These are phyloP conservation scores for Mortierella sp. DNA, from an alignment of 371 early-diverging fungal genomes.

Conservation along the genomic window DNA sequence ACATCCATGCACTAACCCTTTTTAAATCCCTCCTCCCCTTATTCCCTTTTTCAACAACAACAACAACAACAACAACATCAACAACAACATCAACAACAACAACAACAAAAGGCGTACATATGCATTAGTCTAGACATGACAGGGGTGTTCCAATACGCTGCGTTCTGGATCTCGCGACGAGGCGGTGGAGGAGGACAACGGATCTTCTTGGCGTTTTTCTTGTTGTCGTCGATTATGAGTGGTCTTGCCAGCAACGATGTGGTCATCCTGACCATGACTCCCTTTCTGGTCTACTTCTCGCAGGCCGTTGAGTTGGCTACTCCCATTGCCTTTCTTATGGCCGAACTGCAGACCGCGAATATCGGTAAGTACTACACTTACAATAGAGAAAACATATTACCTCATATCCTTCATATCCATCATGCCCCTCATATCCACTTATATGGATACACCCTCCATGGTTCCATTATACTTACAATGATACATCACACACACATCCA, in stretches of 20 bases:
- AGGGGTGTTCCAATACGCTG: constrained; percentile 79
- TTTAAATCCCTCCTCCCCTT: background rate
- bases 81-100: background rate
- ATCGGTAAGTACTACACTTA: constrained; percentile 60
- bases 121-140: constrained; percentile 89
- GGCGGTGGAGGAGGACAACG: constrained; percentile 69
- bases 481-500: background rate
- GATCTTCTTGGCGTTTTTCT: constrained; percentile 77
- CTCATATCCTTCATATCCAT: background rate
- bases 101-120: constrained; percentile 72
- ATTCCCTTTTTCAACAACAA: background rate
- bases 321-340: constrained; percentile 77
- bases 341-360: constrained; percentile 80
- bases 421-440: too few relatives aligned
- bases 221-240: constrained; percentile 80
- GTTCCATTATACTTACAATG: background rate
- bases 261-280: constrained; percentile 84
- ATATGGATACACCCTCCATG: background rate
- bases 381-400: background rate
- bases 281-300: constrained; percentile 81
- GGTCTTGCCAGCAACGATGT: constrained; percentile 87
- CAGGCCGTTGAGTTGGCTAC: constrained; percentile 68
- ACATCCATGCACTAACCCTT: background rate
- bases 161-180: constrained; percentile 74
- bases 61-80: too few relatives aligned